A percentile compares a stretch with the other conserved stretches of the same genome.
Conservation (phyloP, 495 filamentous ascomycete genomes). For the Wilcoxina mikolae region DNA sequence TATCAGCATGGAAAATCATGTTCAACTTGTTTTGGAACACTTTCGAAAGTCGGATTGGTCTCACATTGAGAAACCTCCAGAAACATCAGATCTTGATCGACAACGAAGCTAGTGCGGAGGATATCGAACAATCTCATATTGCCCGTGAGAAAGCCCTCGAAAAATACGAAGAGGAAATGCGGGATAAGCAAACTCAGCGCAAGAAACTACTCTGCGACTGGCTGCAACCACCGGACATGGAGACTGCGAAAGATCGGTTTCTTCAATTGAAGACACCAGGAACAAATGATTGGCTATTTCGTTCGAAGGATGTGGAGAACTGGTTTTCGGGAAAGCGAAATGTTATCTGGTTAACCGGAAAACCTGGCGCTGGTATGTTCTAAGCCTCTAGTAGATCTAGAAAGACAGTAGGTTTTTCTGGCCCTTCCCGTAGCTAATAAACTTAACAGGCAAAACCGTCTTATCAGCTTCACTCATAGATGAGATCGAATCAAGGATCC, state of each 20-base stretch:
- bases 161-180: slow-evolving; percentile 8
- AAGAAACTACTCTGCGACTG: not conserved
- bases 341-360: slow-evolving; percentile 26
- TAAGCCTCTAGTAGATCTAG: too few species aligned
- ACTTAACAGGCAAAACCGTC: not conserved
- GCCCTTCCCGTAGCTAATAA: not conserved
- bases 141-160: slow-evolving; percentile 14
- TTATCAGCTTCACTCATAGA: not conserved
- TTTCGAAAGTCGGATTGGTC: slow-evolving; percentile 6
- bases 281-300: slow-evolving; percentile 22
- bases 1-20: not conserved
- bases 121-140: slow-evolving; percentile 12
- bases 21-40: not conserved
- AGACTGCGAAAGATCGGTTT: not conserved
- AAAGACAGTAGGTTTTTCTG: not conserved
- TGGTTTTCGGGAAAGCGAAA: slow-evolving; percentile 16
- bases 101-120: slow-evolving; percentile 13
- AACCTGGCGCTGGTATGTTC: slow-evolving; percentile 28
- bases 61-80: slow-evolving; percentile 14
- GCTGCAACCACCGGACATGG: not conserved
- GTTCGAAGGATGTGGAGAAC: slow-evolving; percentile 4
- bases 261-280: slow-evolving; percentile 14
- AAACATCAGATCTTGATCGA: slow-evolving; percentile 19
- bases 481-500: slow-evolving; percentile 6
- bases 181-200: not conserved